Base-by-base conservation (phyloP, 768 basidiomycete species). In the Pleurotus cornucopiae region DNA sequence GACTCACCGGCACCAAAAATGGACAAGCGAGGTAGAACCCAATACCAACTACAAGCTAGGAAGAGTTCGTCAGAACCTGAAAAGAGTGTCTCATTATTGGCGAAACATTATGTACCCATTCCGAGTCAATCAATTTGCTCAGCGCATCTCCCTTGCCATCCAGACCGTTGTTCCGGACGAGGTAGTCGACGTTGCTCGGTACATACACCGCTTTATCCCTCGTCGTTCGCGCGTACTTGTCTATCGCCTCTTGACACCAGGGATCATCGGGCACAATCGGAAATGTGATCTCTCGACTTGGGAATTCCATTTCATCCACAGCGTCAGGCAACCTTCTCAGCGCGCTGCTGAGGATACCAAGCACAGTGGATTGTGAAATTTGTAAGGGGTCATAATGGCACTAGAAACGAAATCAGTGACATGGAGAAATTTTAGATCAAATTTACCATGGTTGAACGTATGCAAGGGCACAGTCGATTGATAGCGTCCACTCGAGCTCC, bases 21-120 rank as follows among this genome's bases (percentile, higher is more conserved):
- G 82, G 82, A 58, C 85, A 85, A 0, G 79, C 83, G 7, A 87
- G 67, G 60, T 86, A 85, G 62, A 85, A 86, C 2, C 84, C 83
- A 34, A 84, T 79, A 0, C 81, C 84, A 48, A 84, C 73, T 4
- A 85, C 80, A 4, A 87, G 72, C 83, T 85, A 58, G 18, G 23
- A 43, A 3, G 4, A 18, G 25, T 1, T 18, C 9, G 6, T 40
- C 26, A 11, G 26, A 6, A 26, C 18, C 20, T 13, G 4, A 6
- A n/a, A 6, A n/a, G 23, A 5, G 23, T 9, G 7, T 34, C 14
- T 44, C 43, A 16, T n/a, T 12, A 47, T 5, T 6, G 13, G 5
- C 16, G 21, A 20, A 59, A 5, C 1, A 5, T 21, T 0, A 54
- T 68, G 11, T 57, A 84, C 83, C 75, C 77, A 84, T 60, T 77